A percentile compares a stretch with the other conserved stretches of the same genome.
phyloP scores from a whole-genome alignment of 2,329 filamentous ascomycete species.

The Penicillium italicum region DNA sequence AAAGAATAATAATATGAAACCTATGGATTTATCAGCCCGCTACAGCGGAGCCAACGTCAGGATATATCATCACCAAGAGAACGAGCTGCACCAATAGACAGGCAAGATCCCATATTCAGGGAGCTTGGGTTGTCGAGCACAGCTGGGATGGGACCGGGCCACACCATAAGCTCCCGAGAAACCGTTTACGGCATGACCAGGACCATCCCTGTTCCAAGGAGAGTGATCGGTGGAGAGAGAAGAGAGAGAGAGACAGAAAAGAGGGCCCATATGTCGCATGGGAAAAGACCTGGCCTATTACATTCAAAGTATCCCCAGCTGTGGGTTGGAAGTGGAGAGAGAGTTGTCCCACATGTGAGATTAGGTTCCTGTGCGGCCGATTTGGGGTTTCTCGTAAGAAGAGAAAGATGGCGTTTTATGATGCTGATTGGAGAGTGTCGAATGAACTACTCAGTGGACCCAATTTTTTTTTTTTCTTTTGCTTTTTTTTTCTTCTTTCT shows the following conservation, averaged over 20 bases:
- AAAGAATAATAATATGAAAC: neutral
- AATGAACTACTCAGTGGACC: conserved; percentile 7
- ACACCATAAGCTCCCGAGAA: conserved; percentile 22
- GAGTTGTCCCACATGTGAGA: conserved; percentile 8
- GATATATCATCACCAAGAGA: conserved; percentile 29
- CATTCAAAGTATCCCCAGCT: neutral
- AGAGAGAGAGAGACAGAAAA: neutral
- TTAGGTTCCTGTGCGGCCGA: conserved; percentile 21
- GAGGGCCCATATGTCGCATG: neutral
- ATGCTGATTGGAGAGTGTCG: conserved; percentile 15
- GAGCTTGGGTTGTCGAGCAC: conserved; percentile 22
- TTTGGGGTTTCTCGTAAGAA: conserved; percentile 8
- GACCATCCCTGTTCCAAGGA: conserved; percentile 13
- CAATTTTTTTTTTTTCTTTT: neutral
- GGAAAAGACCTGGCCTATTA: neutral
- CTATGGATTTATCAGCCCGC: conserved; percentile 12
- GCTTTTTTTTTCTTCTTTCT: neutral
- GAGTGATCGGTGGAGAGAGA: conserved; percentile 7
- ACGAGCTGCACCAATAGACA: conserved; percentile 32
- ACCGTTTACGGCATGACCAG: conserved; percentile 18
- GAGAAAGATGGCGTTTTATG: conserved; percentile 3
- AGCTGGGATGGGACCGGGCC: conserved; percentile 30
- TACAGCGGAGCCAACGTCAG: conserved; percentile 21
- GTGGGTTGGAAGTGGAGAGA: conserved; percentile 6
- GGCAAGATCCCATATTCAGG: conserved; percentile 18